phyloP scores from a whole-genome alignment of 2,329 filamentous ascomycete genomes.

The Cladorrhinum sp. region DNA sequence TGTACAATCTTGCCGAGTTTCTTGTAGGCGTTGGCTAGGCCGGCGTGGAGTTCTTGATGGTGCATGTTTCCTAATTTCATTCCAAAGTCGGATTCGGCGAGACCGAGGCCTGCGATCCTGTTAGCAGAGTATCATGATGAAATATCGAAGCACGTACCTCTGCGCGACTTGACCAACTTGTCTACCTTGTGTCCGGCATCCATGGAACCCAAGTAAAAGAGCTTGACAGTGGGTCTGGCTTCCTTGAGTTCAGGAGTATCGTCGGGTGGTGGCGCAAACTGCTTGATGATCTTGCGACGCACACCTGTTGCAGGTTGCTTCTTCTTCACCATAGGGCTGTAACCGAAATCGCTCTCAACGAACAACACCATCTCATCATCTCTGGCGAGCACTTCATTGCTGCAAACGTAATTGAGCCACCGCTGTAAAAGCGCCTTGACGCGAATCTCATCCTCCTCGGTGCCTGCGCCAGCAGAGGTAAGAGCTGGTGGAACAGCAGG shows the following conservation, averaged over 20 bases:
- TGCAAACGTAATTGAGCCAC: conserved; percentile 92
- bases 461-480: conserved; percentile 90
- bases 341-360: conserved; percentile 98
- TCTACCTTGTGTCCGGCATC: conserved; percentile 97
- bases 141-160: conserved; percentile 59
- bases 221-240: conserved; percentile 85
- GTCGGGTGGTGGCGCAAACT: conserved; percentile 95
- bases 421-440: conserved; percentile 88
- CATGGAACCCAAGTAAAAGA: conserved; percentile 94
- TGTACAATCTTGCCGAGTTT: conserved; percentile 94
- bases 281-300: conserved; percentile 91
- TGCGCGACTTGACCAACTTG: conserved; percentile 83
- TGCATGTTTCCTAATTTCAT: conserved; percentile 84
- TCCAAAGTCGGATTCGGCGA: conserved; percentile 90
- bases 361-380: conserved; percentile 98
- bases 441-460: conserved; percentile 88
- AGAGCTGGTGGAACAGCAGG: conserved; percentile 93
- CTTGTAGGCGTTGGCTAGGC: conserved; percentile 84
- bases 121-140: conserved; percentile 30
- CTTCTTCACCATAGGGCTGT: conserved; percentile 90
- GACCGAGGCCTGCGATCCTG: conserved; percentile 67
- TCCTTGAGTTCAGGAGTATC: conserved; percentile 93
- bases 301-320: conserved; percentile 97
- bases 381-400: conserved; percentile 85
- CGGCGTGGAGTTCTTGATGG: conserved; percentile 84